phyloP scores from a whole-genome alignment of 2,329 filamentous ascomycete genomes.

The Trichocomaceae sp. region DNA sequence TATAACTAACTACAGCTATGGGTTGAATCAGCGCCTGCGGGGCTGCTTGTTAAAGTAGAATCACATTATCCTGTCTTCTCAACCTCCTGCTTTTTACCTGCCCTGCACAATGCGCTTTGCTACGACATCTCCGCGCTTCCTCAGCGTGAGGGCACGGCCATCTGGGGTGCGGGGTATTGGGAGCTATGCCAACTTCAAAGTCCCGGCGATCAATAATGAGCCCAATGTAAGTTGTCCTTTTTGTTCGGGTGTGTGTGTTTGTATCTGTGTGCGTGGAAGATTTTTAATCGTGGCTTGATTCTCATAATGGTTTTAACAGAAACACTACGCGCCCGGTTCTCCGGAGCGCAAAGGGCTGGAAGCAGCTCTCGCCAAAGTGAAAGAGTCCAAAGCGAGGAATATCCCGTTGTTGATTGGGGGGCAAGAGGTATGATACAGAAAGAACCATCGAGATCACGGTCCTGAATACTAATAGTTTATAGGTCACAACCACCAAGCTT shows the following conservation, averaged over 20 bases:
- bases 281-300: constrained; percentile 6
- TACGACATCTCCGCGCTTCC: not conserved
- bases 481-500: constrained; percentile 29
- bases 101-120: not conserved
- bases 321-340: constrained; percentile 82
- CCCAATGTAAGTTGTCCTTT: constrained; percentile 62
- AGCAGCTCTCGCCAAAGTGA: constrained; percentile 63
- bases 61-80: not conserved
- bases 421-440: constrained; percentile 56
- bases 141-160: constrained; percentile 2
- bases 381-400: constrained; percentile 63
- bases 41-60: too few relatives aligned
- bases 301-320: constrained; percentile 44
- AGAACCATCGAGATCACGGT: too few relatives aligned
- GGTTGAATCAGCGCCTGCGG: too few relatives aligned
- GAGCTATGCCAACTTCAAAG: constrained; percentile 78
- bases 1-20: too few relatives aligned
- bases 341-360: constrained; percentile 69
- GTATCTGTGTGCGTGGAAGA: not conserved
- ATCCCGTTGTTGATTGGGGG: constrained; percentile 80
- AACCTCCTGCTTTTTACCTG: not conserved
- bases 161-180: constrained; percentile 22
- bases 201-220: constrained; percentile 82
- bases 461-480: not conserved
- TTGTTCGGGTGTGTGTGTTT: too few relatives aligned